Evolutionary conservation across 2,329 filamentous ascomycete genomes (phyloP).

Genomic region (Claviceps sp.): DNA sequence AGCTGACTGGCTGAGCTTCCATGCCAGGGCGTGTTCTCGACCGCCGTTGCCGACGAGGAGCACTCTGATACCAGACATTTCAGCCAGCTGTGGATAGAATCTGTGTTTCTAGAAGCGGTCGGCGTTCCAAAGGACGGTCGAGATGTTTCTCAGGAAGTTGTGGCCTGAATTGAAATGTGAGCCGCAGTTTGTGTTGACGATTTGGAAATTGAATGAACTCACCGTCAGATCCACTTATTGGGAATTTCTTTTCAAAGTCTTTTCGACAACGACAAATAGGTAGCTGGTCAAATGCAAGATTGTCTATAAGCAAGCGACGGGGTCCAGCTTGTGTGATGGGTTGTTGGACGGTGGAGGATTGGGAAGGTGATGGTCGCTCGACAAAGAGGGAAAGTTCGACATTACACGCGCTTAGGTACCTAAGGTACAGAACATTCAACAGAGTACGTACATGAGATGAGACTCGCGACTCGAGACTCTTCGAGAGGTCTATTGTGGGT

Average conservation of each 20-base stretch:
- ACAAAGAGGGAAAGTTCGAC: no score
- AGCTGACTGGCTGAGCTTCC: constrained; percentile 83
- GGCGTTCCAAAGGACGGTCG: neutral
- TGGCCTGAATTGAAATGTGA: neutral
- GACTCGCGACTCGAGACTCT: no score
- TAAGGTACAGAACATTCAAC: no score
- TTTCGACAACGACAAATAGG: neutral
- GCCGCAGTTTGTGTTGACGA: neutral
- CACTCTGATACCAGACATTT: constrained; percentile 42
- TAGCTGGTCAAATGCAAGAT: neutral
- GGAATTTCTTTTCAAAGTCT: neutral
- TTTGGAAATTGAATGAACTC: neutral
- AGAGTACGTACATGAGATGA: no score
- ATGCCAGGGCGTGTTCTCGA: constrained; percentile 85
- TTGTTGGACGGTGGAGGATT: no score
- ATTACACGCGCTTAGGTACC: no score
- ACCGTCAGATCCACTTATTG: neutral
- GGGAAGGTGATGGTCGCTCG: no score
- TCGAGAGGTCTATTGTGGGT: no score
- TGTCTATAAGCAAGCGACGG: no score
- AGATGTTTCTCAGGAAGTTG: neutral
- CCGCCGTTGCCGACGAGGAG: constrained; percentile 89
- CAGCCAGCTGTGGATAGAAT: neutral
- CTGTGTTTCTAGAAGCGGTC: neutral
- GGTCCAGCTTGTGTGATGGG: no score